Evolutionary conservation across 139 green algal genomes (phyloP), one percentile per base, ranked within the genome.

Genomic region (Trebouxia sp.): DNA sequence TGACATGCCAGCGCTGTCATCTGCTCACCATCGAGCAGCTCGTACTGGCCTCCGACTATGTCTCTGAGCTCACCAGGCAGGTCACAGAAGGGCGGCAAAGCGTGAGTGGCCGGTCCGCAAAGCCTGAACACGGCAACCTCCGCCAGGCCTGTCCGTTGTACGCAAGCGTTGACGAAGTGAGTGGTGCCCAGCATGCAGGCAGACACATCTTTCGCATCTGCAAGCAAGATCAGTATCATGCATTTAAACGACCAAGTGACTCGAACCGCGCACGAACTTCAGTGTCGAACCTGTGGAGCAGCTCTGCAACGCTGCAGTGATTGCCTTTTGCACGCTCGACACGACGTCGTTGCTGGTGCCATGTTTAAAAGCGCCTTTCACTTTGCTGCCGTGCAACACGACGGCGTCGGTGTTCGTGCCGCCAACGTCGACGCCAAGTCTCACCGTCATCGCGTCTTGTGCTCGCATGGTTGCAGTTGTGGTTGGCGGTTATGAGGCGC

Each of bases 81-180:
- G 78, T 83, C 81, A n/a, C 76, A 80, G 26, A 84, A 88, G 0
- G 83, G 80, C 6, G 86, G 86, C 65, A 89, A 58, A 28, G 83
- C 78, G 6, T 17, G 56, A 10, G 83, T 89, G 17, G 86, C 75
- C 15, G 83, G 72, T 8, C 86, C 86, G 78, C 86, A 89, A 20
- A 89, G 76, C 14, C 83, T 81, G 0, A 89, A 48, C 0, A 88
- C 81, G 0, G 77, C 77, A 41, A 89, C 86, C 14, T 26, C n/a
- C 1, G 65, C 72, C 65, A 89, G 39, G 5, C 70, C 80, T 24
- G 43, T 42, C 11, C 51, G 77, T 43, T 86, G 39, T 6, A 86
- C 35, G 20, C 66, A 22, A 0, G 86, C 86, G 20, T 89, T 89
- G 4, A 89, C 80, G 83, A 89, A 86, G 70, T 85, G 86, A 0